Base-by-base conservation (phyloP, 2,329 filamentous ascomycete genomes). In the Botrytis aclada region DNA sequence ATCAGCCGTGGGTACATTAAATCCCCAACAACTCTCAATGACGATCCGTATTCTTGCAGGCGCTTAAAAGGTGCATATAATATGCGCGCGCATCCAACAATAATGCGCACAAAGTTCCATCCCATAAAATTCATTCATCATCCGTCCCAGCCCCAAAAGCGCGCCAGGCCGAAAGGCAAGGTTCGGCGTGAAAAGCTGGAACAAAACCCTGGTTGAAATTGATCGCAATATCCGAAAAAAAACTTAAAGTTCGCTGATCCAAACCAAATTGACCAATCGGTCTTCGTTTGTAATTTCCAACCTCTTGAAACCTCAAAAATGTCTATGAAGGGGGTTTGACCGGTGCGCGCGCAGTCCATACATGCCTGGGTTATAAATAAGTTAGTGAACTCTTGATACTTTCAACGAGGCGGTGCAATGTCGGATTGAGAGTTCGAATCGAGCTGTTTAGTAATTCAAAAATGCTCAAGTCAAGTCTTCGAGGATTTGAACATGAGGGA, bases 311-410 rank as follows among this genome's bases (percentile, higher is more conserved):
- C 32, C 47, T 39, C 29, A 20, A 29, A 45, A 8, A 20, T 20
- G 41, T 47, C 45, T 65, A 65, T 65, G 45, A 65, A 65, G 63
- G 63, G 20, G 32, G 51, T 56, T 56, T 56, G n/a, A 56, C 67
- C 71, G 56, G 79, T 78, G 25, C 77, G 77, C 54, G 77, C 62
- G 79, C 79, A 54, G 72, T 79, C 78, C 78, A 80, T 39, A 80
- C 77, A 69, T 80, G 79, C 76, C 79, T 80, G 66, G 66, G 64
- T 67, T 32, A 20, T 16, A 10, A 41, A n/a, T 41, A 14, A 67
- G 45, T 56, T 39, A n/a, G 54, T 73, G n/a, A 58, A 56, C 34
- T 62, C 66, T 73, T 6, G 71, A 74, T 56, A 29, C 34, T 60
- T 64, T 74, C 4, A 73, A 73, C 41, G 34, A 41, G 32, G 45